Base-by-base conservation (phyloP, 805 yeast species). In the Cyberlindnera mycetangii region DNA sequence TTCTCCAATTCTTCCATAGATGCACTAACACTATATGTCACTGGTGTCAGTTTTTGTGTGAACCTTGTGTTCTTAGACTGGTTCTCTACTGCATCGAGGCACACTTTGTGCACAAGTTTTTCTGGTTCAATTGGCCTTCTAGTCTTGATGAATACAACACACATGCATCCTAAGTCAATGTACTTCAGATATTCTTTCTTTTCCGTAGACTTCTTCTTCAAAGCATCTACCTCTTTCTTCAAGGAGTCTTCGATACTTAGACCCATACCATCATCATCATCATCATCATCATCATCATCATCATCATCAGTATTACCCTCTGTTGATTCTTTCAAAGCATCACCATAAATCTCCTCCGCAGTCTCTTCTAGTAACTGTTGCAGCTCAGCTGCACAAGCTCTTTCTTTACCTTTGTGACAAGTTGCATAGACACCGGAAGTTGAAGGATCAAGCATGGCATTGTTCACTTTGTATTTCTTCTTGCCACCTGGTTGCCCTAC, bases 361-460 rank as follows among this genome's bases (percentile, higher is more conserved):
- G 76, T 73, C 16, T 82, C 88, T 39, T 68, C 66, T 33, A 89
- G 73, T 9, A 88, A 59, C 45, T 69, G 63, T 49, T 76, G 71
- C 54, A 89, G 66, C 61, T 89, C 97, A 50, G 79, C 79, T n/a
- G 83, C 75, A 48, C 95, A 88, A 42, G 76, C 80, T 42, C 74
- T 74, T 62, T 93, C 99, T 47, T 83, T 80, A 31, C 85, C 84
- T 54, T 96, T 74, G 39, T 80, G 78, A 64, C 97, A 92, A 0
- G 98, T 86, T 11, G 89, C 96, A 64, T 86, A 93, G 0, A 93
- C 73, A 0, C 99, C 99, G 31, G 83, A 69, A 43, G 93, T 85
- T 32, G 84, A 84, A 0, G 97, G 96, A 56, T 90, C 97, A 16
- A 90, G 64, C 42, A 78, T 68, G 8, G 78, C 78, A 2, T 68